Evolutionary conservation across 2,329 filamentous ascomycete genomes (phyloP).

Genomic region (Pseudocercospora eumusae): DNA sequence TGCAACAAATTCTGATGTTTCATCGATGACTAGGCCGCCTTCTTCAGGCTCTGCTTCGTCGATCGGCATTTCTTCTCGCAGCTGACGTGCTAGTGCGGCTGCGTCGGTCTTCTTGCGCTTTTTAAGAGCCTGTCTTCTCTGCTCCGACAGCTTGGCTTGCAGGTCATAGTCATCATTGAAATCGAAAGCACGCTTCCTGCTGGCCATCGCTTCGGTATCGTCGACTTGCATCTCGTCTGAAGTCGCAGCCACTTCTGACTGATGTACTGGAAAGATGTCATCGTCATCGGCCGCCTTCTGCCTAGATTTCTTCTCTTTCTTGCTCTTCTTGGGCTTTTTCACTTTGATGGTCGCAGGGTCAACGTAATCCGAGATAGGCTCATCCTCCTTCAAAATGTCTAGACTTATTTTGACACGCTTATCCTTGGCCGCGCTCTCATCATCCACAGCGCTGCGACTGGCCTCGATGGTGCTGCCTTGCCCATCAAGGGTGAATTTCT

Average conservation of each 20-base stretch:
- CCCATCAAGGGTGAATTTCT: slow-evolving; percentile 82
- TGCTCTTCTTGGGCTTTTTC: slow-evolving; percentile 85
- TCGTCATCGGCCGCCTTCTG: slow-evolving; percentile 64
- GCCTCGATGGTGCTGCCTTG: slow-evolving; percentile 69
- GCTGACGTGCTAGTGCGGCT: slow-evolving; percentile 80
- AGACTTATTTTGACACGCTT: slow-evolving; percentile 74
- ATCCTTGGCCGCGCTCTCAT: slow-evolving; percentile 57
- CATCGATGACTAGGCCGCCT: slow-evolving; percentile 83
- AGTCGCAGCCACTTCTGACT: slow-evolving; percentile 36
- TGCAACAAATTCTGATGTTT: slow-evolving; percentile 91
- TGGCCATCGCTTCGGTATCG: slow-evolving; percentile 36
- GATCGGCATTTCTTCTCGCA: slow-evolving; percentile 68
- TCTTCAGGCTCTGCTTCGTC: slow-evolving; percentile 58
- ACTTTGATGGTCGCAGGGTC: slow-evolving; percentile 85
- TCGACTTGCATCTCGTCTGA: slow-evolving; percentile 76
- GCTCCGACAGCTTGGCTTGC: slow-evolving; percentile 79
- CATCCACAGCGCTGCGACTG: slow-evolving; percentile 46
- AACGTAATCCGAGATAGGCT: slow-evolving; percentile 80
- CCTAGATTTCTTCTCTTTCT: slow-evolving; percentile 70
- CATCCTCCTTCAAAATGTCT: slow-evolving; percentile 67
- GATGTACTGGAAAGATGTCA: slow-evolving; percentile 52
- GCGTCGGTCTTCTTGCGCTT: slow-evolving; percentile 85
- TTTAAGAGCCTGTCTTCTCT: slow-evolving; percentile 80
- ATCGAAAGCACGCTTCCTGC: slow-evolving; percentile 65
- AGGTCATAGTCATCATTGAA: slow-evolving; percentile 77